Conservation (phyloP, 2,329 filamentous ascomycete genomes). For the Ophiostoma fasciatum region DNA sequence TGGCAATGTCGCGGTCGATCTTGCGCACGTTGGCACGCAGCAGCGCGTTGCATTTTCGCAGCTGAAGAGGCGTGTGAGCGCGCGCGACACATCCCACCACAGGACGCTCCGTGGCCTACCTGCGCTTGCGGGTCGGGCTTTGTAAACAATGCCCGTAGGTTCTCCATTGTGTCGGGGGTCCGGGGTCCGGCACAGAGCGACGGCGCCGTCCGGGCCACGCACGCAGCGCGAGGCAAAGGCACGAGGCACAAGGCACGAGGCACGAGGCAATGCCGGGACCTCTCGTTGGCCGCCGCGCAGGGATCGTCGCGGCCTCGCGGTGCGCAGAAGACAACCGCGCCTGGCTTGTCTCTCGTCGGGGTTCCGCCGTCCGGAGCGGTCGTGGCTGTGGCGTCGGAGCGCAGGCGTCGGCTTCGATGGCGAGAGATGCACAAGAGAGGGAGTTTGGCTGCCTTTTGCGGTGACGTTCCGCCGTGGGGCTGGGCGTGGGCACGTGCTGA, state of each 20-base stretch:
- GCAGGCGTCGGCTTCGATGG: background rate
- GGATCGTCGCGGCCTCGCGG: too few species aligned
- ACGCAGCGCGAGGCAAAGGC: too few species aligned
- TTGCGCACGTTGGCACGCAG: slow-evolving; percentile 85
- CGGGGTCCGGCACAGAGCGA: too few species aligned
- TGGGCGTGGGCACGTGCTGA: background rate
- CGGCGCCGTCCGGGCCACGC: too few species aligned
- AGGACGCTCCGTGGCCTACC: slow-evolving; percentile 40
- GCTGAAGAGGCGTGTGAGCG: slow-evolving; percentile 34
- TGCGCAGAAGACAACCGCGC: too few species aligned
- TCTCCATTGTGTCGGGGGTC: slow-evolving; percentile 53
- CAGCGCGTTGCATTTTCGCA: slow-evolving; percentile 86
- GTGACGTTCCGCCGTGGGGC: slow-evolving; percentile 5
- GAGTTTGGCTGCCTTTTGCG: background rate
- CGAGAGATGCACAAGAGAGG: too few species aligned
- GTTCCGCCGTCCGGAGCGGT: too few species aligned
- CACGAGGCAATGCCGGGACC: too few species aligned
- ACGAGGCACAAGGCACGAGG: too few species aligned
- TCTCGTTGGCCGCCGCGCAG: too few species aligned
- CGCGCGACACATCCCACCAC: too few species aligned
- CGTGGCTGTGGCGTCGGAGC: background rate
- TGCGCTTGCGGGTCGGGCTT: slow-evolving; percentile 89
- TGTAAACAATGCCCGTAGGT: slow-evolving; percentile 71
- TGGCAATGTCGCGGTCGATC: slow-evolving; percentile 79
- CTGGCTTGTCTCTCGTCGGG: too few species aligned